phyloP scores from a whole-genome alignment of 1,284 basidiomycete species.

The Heimioporus retisporus region DNA sequence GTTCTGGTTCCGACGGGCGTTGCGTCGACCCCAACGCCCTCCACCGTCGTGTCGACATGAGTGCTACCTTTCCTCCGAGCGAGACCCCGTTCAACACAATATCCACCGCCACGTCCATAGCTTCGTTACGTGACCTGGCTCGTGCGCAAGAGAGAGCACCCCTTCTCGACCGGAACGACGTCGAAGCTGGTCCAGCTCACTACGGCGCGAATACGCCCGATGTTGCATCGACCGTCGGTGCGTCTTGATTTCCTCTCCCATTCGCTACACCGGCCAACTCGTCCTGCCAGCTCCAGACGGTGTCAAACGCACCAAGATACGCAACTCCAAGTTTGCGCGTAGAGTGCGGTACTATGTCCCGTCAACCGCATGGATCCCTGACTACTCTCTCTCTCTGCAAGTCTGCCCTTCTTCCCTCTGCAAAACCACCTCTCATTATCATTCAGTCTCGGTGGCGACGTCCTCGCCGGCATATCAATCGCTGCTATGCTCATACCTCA shows the following conservation, averaged over 20 bases:
- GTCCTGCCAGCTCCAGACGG: conserved; percentile 22
- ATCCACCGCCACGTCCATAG: conserved; percentile 39
- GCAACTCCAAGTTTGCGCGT: conserved; percentile 41
- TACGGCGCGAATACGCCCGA: conserved; percentile 33
- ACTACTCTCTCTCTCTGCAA: conserved; percentile 79
- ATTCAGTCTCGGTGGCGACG: conserved; percentile 80
- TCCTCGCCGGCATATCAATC: conserved; percentile 88
- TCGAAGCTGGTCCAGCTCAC: conserved; percentile 35
- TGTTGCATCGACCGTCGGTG: conserved; percentile 33
- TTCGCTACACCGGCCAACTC: background rate
- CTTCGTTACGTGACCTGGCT: conserved; percentile 39
- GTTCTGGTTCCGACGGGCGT: background rate
- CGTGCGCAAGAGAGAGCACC: conserved; percentile 30
- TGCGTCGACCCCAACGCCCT: background rate
- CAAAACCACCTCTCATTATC: conserved; percentile 18
- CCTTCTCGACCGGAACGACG: conserved; percentile 35
- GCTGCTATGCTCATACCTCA: conserved; percentile 94
- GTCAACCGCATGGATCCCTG: conserved; percentile 84
- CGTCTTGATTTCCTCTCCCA: background rate
- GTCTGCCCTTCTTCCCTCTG: conserved; percentile 40
- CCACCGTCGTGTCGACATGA: conserved; percentile 24
- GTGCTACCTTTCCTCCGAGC: conserved; percentile 6
- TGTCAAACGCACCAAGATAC: conserved; percentile 26
- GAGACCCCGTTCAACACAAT: conserved; percentile 32
- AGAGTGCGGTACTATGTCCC: conserved; percentile 75